Evolutionary conservation across 208 protist species (phyloP).

Genomic region (Naegleria lovaniensis): DNA sequence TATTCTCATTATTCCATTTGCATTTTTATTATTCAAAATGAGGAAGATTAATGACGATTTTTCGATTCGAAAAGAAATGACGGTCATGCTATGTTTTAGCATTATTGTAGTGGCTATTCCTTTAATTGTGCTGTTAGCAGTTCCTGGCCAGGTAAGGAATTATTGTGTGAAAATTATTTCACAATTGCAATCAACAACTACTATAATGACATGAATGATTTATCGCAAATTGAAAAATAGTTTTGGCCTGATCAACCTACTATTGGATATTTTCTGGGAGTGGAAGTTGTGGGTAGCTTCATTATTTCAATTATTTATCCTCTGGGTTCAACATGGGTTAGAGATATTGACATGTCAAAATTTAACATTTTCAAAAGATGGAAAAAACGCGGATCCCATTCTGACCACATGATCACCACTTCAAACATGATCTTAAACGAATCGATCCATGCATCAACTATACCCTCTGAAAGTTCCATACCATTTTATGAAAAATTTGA

Average conservation of each 20-base stretch:
- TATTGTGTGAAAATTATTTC: no score
- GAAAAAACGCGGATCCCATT: background rate
- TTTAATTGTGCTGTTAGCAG: background rate
- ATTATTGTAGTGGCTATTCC: background rate
- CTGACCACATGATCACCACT: background rate
- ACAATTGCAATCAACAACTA: no score
- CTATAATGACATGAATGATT: no score
- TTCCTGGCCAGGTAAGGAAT: no score
- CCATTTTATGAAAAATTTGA: background rate
- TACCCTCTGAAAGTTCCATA: background rate
- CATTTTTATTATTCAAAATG: background rate
- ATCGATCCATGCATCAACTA: no score
- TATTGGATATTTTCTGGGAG: background rate
- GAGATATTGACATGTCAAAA: background rate
- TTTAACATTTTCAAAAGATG: background rate
- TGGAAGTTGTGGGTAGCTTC: background rate
- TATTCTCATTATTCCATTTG: background rate
- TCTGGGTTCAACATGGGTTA: background rate
- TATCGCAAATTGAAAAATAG: no score
- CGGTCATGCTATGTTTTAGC: background rate
- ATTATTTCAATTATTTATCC: slow-evolving; percentile 1
- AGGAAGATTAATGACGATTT: slow-evolving; percentile 10
- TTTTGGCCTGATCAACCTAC: background rate
- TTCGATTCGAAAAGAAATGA: slow-evolving; percentile 26
- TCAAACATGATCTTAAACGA: background rate